Conservation (phyloP, 2,329 filamentous ascomycete genomes). For the Colletotrichum spinosum region DNA sequence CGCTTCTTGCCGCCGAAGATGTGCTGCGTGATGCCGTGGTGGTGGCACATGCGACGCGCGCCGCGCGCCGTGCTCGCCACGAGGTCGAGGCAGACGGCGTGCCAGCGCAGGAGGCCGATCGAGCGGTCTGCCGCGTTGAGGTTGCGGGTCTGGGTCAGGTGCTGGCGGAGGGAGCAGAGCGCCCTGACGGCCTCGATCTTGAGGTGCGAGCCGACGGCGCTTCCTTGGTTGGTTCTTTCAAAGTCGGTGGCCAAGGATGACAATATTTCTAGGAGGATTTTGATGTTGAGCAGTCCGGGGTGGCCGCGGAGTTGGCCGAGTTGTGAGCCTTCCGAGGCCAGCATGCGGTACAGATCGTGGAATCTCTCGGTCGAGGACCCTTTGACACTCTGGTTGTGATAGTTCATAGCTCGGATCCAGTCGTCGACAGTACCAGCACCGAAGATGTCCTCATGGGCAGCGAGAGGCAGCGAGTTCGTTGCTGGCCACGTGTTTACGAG, state of each 20-base stretch:
- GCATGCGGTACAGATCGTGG: neutral
- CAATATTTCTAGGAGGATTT: slow-evolving; percentile 8
- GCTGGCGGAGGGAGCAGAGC: neutral
- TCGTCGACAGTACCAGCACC: neutral
- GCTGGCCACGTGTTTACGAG: slow-evolving; percentile 12
- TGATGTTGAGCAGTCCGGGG: slow-evolving; percentile 5
- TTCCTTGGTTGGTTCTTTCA: neutral
- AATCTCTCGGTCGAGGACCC: neutral
- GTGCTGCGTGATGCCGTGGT: slow-evolving; percentile 19
- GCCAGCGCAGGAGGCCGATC: slow-evolving; percentile 10
- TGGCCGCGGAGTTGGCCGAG: neutral
- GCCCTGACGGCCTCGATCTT: slow-evolving; percentile 8
- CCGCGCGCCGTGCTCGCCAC: slow-evolving; percentile 15
- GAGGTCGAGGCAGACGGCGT: slow-evolving; percentile 10
- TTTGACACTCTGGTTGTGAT: neutral
- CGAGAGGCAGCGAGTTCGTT: neutral
- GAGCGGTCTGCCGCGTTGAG: neutral
- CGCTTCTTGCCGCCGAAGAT: slow-evolving; percentile 19
- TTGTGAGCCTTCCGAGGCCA: neutral
- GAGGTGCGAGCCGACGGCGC: neutral
- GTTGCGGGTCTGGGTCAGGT: neutral
- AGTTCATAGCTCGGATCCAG: neutral
- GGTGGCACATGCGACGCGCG: slow-evolving; percentile 10
- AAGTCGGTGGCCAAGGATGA: slow-evolving; percentile 5
- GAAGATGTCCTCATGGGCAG: neutral